Percentiles rank a stretch among this genome's conserved stretches.
phyloP scores from a whole-genome alignment of 176 grass and related monocot genomes.

The Hordeum marinum region DNA sequence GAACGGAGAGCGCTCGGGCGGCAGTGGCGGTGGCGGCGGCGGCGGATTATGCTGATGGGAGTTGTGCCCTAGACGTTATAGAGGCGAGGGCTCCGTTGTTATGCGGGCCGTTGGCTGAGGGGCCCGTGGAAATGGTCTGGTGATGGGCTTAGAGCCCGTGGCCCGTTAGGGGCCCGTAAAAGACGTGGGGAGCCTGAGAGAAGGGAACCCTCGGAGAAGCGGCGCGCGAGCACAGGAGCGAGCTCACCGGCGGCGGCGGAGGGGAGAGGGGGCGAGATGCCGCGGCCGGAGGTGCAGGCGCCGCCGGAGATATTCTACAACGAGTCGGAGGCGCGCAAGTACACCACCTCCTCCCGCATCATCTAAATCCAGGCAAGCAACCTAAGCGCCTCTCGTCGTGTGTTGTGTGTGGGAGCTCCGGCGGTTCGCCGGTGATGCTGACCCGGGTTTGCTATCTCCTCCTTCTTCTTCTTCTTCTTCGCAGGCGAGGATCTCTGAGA shows the following conservation, averaged over 20 bases:
- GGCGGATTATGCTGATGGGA: neutral
- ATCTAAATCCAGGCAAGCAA: conserved; percentile 78
- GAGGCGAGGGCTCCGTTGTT: neutral
- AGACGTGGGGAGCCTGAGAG: neutral
- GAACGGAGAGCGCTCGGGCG: neutral
- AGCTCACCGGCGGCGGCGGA: neutral
- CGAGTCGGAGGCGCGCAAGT: conserved; percentile 84
- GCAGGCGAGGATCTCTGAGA: conserved; percentile 88
- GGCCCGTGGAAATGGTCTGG: neutral
- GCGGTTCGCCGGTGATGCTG: neutral
- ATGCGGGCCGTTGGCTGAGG: neutral
- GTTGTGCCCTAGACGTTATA: conserved; percentile 23
- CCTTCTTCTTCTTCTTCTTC: neutral
- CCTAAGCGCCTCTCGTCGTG: neutral
- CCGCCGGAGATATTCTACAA: conserved; percentile 98
- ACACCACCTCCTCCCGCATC: conserved; percentile 96
- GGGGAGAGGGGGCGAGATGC: conserved; percentile 35
- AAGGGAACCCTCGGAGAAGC: neutral
- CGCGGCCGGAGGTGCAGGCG: conserved; percentile 83
- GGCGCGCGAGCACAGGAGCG: conserved; percentile 14
- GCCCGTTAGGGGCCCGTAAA: too few species aligned
- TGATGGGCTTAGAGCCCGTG: neutral
- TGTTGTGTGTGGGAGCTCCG: too few species aligned
- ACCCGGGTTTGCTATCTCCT: neutral
- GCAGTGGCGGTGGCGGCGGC: neutral